These are phyloP conservation scores for Hortiboletus campestris DNA, from an alignment of 768 basidiomycete genomes.

Conservation along the genomic window DNA sequence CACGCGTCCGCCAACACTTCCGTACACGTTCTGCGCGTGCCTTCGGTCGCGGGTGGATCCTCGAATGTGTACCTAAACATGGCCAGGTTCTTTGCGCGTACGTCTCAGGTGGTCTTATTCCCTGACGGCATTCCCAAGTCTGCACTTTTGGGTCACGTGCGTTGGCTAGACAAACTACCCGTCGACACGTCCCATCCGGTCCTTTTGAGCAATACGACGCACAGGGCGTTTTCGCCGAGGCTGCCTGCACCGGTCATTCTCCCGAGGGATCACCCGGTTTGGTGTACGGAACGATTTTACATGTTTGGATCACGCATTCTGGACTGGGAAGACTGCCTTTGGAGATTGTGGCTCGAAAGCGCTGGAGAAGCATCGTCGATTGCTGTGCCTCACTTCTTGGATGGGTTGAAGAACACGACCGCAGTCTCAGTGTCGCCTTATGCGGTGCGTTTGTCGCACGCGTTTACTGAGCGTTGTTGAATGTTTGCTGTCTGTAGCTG, in stretches of 20 bases:
- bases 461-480: neutral
- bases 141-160: constrained; percentile 17
- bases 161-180: constrained; percentile 15
- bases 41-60: constrained; percentile 34
- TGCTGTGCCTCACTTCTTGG: constrained; percentile 8
- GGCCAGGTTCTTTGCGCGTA: constrained; percentile 57
- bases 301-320: constrained; percentile 40
- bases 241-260: constrained; percentile 45
- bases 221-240: constrained; percentile 38
- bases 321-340: constrained; percentile 67
- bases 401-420: constrained; percentile 5
- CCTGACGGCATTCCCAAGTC: constrained; percentile 41
- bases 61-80: constrained; percentile 61
- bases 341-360: constrained; percentile 60
- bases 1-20: constrained; percentile 30
- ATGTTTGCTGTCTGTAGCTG: constrained; percentile 26
- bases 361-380: constrained; percentile 39
- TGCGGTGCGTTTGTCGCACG: constrained; percentile 15
- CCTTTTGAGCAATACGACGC: constrained; percentile 29
- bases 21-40: constrained; percentile 48
- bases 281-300: constrained; percentile 63
- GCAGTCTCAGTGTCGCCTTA: constrained; percentile 13
- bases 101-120: constrained; percentile 48
- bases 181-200: constrained; percentile 20
- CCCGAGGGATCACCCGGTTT: constrained; percentile 45